Evolutionary conservation across 2,329 filamentous ascomycete species (phyloP).

Genomic region (Ophiobolus disseminans): DNA sequence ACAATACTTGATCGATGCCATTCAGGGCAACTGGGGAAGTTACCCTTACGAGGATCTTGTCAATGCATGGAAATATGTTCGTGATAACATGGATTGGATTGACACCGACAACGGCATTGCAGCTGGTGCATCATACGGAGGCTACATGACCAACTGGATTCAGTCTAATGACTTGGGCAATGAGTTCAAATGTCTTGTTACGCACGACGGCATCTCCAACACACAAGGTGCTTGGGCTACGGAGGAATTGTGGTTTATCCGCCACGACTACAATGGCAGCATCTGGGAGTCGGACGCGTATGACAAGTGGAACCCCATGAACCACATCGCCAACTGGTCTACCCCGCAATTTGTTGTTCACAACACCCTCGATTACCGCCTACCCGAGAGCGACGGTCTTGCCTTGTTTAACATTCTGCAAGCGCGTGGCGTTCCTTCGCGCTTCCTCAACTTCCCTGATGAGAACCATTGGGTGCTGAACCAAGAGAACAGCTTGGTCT

Average conservation of each 20-base stretch:
- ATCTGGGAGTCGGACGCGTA: constrained; percentile 52
- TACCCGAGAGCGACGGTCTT: constrained; percentile 84
- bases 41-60: constrained; percentile 84
- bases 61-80: constrained; percentile 77
- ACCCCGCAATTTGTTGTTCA: constrained; percentile 92
- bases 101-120: constrained; percentile 76
- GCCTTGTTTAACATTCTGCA: constrained; percentile 87
- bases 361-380: constrained; percentile 86
- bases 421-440: constrained; percentile 74
- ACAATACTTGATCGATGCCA: constrained; percentile 76
- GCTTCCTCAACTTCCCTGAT: constrained; percentile 81
- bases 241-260: constrained; percentile 61
- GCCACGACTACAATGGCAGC: constrained; percentile 53
- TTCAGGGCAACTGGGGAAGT: constrained; percentile 83
- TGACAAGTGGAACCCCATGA: constrained; percentile 64
- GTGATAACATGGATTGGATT: constrained; percentile 68
- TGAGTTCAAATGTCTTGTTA: constrained; percentile 86
- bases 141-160: constrained; percentile 74
- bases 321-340: constrained; percentile 71
- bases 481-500: constrained; percentile 88
- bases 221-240: constrained; percentile 54
- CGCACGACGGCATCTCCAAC: constrained; percentile 85
- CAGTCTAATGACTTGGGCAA: constrained; percentile 83
- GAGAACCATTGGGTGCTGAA: constrained; percentile 85
- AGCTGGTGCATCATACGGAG: constrained; percentile 66